Percentiles rank a stretch among this genome's conserved stretches.
Evolutionary conservation across 2,329 filamentous ascomycete genomes (phyloP).

Genomic region (Aspergillus proliferans): DNA sequence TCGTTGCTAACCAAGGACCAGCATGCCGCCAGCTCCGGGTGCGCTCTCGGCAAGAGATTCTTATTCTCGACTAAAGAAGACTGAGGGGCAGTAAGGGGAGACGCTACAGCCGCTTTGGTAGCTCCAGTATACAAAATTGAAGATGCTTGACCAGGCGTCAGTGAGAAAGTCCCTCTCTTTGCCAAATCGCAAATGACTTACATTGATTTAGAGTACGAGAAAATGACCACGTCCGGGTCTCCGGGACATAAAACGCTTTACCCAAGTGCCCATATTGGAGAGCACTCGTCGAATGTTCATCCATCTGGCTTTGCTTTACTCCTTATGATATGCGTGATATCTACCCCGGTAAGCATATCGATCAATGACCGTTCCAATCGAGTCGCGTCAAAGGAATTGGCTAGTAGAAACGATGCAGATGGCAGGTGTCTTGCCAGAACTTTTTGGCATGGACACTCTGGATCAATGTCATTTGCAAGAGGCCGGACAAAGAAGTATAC

Average conservation of each 20-base stretch:
- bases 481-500: not conserved
- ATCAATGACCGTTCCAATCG: constrained; percentile 2
- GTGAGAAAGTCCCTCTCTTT: constrained; percentile 1
- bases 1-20: constrained; percentile 26
- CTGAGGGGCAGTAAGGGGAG: constrained; percentile 13
- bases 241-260: constrained; percentile 43
- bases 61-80: constrained; percentile 14
- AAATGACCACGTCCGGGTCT: constrained; percentile 47
- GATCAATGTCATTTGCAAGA: not conserved
- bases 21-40: constrained; percentile 32
- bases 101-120: constrained; percentile 21
- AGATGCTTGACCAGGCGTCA: constrained; percentile 10
- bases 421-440: not conserved
- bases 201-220: constrained; percentile 28
- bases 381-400: not conserved
- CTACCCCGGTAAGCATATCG: constrained; percentile 26
- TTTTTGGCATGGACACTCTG: not conserved
- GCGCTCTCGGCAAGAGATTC: constrained; percentile 19
- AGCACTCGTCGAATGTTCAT: constrained; percentile 45
- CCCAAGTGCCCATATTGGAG: constrained; percentile 56
- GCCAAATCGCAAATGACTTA: constrained; percentile 10
- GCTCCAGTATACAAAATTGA: constrained; percentile 25
- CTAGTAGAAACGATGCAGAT: not conserved
- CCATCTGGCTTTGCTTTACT: constrained; percentile 48
- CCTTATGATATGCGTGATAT: constrained; percentile 19